Evolutionary conservation across 1,139 yeast species (phyloP), one percentile per base, ranked within the genome.

Genomic region (Kluyveromyces marxianus): DNA sequence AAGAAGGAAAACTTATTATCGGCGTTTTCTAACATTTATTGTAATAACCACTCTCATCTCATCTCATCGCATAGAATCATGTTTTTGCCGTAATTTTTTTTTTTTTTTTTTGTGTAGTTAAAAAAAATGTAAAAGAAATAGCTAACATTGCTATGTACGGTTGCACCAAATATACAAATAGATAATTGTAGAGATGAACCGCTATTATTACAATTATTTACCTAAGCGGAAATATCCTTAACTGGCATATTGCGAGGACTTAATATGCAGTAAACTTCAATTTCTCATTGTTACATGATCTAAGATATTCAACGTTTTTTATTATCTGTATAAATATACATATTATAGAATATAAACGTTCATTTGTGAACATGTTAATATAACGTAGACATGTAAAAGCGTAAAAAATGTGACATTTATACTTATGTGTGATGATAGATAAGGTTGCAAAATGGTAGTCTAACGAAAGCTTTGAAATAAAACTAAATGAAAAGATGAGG

Each of bases 321-420:
- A 32, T 32, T 32, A 32, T 10, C 5, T 32, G 34, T 7, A 32
- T 32, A 32, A 21, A 32, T 32, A 32, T 7, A 32, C 34, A 32
- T n/a, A 32, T 32, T 32, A 5, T 6, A 10, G 34, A 32, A 7
- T 32, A 32, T 32, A 32, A 32, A 32, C 14, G 14, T n/a, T 32
- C 31, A 29, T 29, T 29, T 21, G 34, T 14, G 14, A 32, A 32
- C 34, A 32, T 32, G 34, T 32, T 32, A 10, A 7, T 14, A 14
- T 14, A 14, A 14, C 21, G 21, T 14, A 14, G 21, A 21, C 34
- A 7, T 32, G 34, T 32, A 32, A 37, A 39, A 34, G 21, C 43
- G 43, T 34, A 40, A 38, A 40, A 40, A 40, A 40, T 40, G 37
- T 26, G 37, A 40, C 42, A 39, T 40, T 40, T 40, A 40, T 33